A percentile compares a stretch with the other conserved stretches of the same genome.
Conservation (phyloP, 2,329 filamentous ascomycete genomes). For the Stachybotrys elegans region DNA sequence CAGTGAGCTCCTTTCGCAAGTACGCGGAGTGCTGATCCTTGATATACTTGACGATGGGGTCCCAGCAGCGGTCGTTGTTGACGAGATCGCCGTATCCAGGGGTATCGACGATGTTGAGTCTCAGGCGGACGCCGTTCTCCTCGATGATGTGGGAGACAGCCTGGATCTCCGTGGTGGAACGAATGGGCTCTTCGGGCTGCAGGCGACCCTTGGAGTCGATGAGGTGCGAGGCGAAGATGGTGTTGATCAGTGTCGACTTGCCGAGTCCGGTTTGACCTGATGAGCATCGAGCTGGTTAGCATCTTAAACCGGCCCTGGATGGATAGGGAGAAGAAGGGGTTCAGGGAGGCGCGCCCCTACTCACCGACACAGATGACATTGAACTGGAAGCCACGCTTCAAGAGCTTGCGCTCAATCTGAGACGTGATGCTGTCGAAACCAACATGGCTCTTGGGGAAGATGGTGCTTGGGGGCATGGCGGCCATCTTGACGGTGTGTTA, state of each 20-base stretch:
- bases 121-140: slow-evolving; percentile 96
- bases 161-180: slow-evolving; percentile 96
- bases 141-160: slow-evolving; percentile 98
- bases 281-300: slow-evolving; percentile 9
- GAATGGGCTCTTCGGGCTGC: slow-evolving; percentile 85
- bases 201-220: slow-evolving; percentile 98
- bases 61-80: slow-evolving; percentile 99
- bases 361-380: slow-evolving; percentile 98
- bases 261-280: slow-evolving; percentile 95
- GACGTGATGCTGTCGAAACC: slow-evolving; percentile 99
- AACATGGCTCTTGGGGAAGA: slow-evolving; percentile 95
- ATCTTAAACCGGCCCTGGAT: no score
- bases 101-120: slow-evolving; percentile 98
- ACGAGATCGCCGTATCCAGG: slow-evolving; percentile 97
- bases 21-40: slow-evolving; percentile 99
- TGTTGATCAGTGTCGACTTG: slow-evolving; percentile 99
- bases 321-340: no score
- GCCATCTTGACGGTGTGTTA: slow-evolving; percentile 38
- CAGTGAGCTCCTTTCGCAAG: slow-evolving; percentile 97
- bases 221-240: slow-evolving; percentile 98
- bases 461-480: slow-evolving; percentile 63
- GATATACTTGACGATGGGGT: slow-evolving; percentile 99
- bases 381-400: slow-evolving; percentile 99
- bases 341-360: slow-evolving; percentile 32
- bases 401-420: slow-evolving; percentile 98